phyloP scores from a whole-genome alignment of 768 basidiomycete species.

The Lactarius evosmus region DNA sequence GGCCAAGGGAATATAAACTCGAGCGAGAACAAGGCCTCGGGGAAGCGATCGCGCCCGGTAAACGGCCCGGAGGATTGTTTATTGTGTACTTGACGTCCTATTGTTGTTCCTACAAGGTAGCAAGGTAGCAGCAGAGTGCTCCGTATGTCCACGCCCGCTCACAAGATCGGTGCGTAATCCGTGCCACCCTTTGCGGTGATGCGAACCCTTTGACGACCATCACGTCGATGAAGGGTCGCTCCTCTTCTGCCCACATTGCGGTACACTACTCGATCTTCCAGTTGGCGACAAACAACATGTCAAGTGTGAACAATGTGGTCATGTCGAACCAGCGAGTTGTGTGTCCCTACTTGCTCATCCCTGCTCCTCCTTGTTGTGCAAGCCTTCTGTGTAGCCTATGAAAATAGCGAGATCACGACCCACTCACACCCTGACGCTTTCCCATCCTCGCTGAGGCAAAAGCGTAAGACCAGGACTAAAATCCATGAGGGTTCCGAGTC shows the following conservation, averaged over 20 bases:
- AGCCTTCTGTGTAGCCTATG: conserved; percentile 61
- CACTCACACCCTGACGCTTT: conserved; percentile 93
- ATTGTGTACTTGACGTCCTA: not conserved
- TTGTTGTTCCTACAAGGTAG: not conserved
- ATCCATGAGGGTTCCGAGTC: conserved; percentile 65
- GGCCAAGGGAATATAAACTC: not conserved
- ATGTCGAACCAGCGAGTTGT: conserved; percentile 88
- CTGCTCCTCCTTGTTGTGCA: not conserved
- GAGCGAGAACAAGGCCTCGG: not conserved
- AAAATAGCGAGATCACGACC: conserved; percentile 86
- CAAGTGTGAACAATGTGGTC: conserved; percentile 83
- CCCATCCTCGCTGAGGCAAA: conserved; percentile 82
- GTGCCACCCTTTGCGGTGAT: not conserved
- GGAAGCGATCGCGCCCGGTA: not conserved
- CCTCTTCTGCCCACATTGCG: conserved; percentile 92
- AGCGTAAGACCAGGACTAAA: conserved; percentile 86
- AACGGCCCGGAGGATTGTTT: not conserved
- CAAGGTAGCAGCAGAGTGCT: too few relatives aligned
- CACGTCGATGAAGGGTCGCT: conserved; percentile 61
- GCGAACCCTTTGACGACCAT: not conserved
- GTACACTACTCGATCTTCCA: conserved; percentile 83
- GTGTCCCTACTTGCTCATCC: conserved; percentile 37
- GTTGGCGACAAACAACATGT: conserved; percentile 69
- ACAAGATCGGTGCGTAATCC: conserved; percentile 47
- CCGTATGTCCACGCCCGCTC: conserved; percentile 33